These are phyloP conservation scores for Botrytis tulipae DNA, from an alignment of 2,329 filamentous ascomycete species.

Conservation along the genomic window DNA sequence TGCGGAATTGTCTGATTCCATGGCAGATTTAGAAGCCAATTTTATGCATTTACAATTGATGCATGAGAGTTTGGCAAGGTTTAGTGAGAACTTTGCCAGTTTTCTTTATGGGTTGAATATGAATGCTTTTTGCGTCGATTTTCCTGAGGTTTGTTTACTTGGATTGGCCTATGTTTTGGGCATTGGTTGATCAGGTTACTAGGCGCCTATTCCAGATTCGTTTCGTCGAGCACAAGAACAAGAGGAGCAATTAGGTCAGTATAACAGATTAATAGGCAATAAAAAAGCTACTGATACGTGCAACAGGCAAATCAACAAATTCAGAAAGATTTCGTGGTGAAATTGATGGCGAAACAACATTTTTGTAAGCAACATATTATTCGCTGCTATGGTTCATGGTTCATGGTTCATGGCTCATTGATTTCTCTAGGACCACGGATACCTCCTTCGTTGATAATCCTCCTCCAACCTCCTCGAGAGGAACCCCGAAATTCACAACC, in stretches of 20 bases:
- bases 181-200: slow-evolving; percentile 16
- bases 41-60: slow-evolving; percentile 97
- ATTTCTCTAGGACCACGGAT: slow-evolving; percentile 70
- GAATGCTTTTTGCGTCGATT: slow-evolving; percentile 99
- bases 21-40: slow-evolving; percentile 95
- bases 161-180: not conserved
- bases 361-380: slow-evolving; percentile 58
- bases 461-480: slow-evolving; percentile 58
- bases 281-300: slow-evolving; percentile 16
- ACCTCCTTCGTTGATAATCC: slow-evolving; percentile 90
- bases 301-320: slow-evolving; percentile 38
- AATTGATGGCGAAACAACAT: slow-evolving; percentile 71
- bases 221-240: slow-evolving; percentile 66
- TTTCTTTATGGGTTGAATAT: slow-evolving; percentile 97
- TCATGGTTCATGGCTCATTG: slow-evolving; percentile 22
- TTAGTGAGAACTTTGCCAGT: slow-evolving; percentile 92
- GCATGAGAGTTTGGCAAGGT: slow-evolving; percentile 89
- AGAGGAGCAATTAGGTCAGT: slow-evolving; percentile 49
- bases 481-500: slow-evolving; percentile 44
- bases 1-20: slow-evolving; percentile 86
- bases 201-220: slow-evolving; percentile 82
- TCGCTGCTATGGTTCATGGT: slow-evolving; percentile 4
- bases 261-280: not conserved
- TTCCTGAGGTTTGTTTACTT: slow-evolving; percentile 72
- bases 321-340: slow-evolving; percentile 41